Evolutionary conservation across 1,284 basidiomycete species (phyloP), one percentile per base, ranked within the genome.

Genomic region (Chiua sp.): DNA sequence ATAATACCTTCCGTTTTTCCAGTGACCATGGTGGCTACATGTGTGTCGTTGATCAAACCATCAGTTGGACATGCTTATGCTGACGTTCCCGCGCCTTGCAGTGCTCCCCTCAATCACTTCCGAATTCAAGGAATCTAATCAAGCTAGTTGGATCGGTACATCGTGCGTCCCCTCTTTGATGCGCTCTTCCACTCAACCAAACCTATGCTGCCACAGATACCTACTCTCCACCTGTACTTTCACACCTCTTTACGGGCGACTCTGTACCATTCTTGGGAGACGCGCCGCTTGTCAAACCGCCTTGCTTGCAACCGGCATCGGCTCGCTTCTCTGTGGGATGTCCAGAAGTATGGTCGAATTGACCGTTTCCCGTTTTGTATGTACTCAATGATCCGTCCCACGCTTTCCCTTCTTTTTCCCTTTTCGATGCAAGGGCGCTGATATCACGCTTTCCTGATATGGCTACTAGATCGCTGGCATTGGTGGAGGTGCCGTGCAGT

Each of bases 121-220:
- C 13, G 61, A 67, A 53, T 67, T 67, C 56, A 61, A 58, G 26
- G 65, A 35, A 23, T 67, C 67, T 16, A 69, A 67, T 32, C 65
- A 66, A 57, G 63, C 68, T 20, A 68, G 65, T 49, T 67, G 66
- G 66, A 63, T 67, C 7, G 66, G 68, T 28, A 68, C 68, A 2
- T 60, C 68, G 68, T 68, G 54, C 16, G 65, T 59, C n/a, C n/a
- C 6, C 11, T 3, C 1, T 16, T 28, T 15, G 10, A 22, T 7
- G 23, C 18, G 3, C 1, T 32, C 3, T n/a, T 8, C 12, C 10
- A 39, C 3, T 3, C 18, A 22, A 16, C 1, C 35, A 33, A 28
- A 20, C 8, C 7, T n/a, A 44, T 4, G 4, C 13, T 11, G 16
- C 7, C 0, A 48, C 28, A 67, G 65, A 7, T 68, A 67, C 23